Conservation (phyloP, 495 filamentous ascomycete species). For the Copromyces sp. region DNA sequence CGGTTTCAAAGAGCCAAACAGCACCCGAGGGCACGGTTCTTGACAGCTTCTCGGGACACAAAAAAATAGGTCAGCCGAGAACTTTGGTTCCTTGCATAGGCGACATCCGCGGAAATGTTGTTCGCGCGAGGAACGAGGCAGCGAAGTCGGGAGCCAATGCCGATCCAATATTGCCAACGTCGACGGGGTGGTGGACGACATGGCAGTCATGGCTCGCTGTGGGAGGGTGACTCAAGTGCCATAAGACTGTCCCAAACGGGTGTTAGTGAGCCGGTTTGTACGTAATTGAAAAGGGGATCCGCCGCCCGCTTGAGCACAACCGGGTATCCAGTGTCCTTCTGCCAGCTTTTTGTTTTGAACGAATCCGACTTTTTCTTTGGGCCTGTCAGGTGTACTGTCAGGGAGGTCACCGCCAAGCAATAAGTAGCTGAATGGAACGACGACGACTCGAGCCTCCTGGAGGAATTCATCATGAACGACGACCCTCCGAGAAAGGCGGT, state of each 20-base stretch:
- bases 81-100: not conserved
- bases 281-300: constrained; percentile 22
- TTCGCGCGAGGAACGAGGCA: not conserved
- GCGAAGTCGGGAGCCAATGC: constrained; percentile 9
- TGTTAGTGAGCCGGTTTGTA: constrained; percentile 23
- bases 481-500: not conserved
- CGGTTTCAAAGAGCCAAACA: not conserved
- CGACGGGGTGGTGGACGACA: not conserved
- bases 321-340: not conserved
- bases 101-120: constrained; percentile 21
- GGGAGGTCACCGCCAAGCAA: not conserved
- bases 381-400: not conserved
- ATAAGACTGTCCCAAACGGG: constrained; percentile 8
- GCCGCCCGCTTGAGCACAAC: not conserved
- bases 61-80: not conserved
- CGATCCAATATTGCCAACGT: constrained; percentile 5
- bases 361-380: not conserved
- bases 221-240: constrained; percentile 6
- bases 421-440: not conserved
- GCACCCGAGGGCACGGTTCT: not conserved
- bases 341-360: not conserved
- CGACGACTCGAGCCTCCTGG: not conserved
- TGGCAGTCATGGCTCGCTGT: not conserved
- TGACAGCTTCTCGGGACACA: not conserved
- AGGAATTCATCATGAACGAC: not conserved